phyloP scores from a whole-genome alignment of 2,329 filamentous ascomycete species.

The Ilyonectria sp. region DNA sequence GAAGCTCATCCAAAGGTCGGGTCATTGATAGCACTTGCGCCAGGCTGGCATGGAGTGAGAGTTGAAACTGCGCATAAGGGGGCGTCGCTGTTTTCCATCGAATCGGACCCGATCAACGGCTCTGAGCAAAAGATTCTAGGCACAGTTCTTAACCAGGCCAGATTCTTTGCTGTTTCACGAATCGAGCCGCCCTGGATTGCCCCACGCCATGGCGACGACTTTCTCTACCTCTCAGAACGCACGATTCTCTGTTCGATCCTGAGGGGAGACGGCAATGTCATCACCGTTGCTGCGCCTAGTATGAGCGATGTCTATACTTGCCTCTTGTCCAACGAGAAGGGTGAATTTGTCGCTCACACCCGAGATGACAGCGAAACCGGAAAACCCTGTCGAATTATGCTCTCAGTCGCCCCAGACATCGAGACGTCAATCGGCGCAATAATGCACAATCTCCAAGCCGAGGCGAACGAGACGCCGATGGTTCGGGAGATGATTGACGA shows the following conservation, averaged over 20 bases:
- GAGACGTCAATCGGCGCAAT: slow-evolving; percentile 4
- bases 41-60: neutral
- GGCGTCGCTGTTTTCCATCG: neutral
- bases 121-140: neutral
- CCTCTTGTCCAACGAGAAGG: slow-evolving; percentile 3
- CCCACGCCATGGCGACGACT: slow-evolving; percentile 5
- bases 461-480: neutral
- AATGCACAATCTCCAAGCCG: neutral
- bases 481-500: slow-evolving; percentile 2
- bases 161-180: slow-evolving; percentile 11
- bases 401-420: neutral
- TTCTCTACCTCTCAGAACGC: slow-evolving; percentile 1
- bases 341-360: neutral
- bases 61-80: neutral
- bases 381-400: neutral
- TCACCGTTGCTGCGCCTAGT: slow-evolving; percentile 1
- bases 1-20: neutral
- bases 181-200: slow-evolving; percentile 11
- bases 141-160: neutral
- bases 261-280: slow-evolving; percentile 2
- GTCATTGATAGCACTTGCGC: neutral
- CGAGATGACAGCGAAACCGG: neutral
- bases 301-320: neutral
- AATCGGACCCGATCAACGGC: neutral
- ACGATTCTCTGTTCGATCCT: slow-evolving; percentile 5